Evolutionary conservation across 768 basidiomycete species (phyloP).

Genomic region (Russula abietina): DNA sequence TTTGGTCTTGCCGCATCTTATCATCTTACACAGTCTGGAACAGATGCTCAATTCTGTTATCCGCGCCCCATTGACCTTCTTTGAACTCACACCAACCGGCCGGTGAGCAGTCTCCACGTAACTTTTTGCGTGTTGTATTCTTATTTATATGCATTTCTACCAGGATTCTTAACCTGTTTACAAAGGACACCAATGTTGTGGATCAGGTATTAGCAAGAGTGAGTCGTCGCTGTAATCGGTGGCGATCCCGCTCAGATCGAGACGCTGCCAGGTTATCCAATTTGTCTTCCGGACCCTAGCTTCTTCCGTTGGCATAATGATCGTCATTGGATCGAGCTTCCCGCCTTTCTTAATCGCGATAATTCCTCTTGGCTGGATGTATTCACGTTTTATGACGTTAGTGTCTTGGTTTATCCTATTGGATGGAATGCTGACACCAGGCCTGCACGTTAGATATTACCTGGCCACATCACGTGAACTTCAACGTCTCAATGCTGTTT

Average conservation of each 20-base stretch:
- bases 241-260: conserved; percentile 4
- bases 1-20: background rate
- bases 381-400: conserved; percentile 73
- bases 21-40: conserved; percentile 6
- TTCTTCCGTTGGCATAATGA: conserved; percentile 50
- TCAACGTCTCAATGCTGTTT: conserved; percentile 83
- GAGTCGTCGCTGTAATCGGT: conserved; percentile 9
- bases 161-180: conserved; percentile 87
- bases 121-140: background rate
- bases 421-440: background rate
- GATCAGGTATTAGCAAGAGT: conserved; percentile 76
- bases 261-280: conserved; percentile 48
- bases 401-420: conserved; percentile 25
- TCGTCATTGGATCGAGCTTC: conserved; percentile 76
- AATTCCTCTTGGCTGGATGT: conserved; percentile 73
- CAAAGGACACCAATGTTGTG: conserved; percentile 79
- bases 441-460: conserved; percentile 58
- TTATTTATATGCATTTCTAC: background rate
- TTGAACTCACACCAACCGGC: conserved; percentile 83
- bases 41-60: conserved; percentile 80
- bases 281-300: conserved; percentile 61
- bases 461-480: conserved; percentile 81
- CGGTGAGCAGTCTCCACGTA: conserved; percentile 40
- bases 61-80: conserved; percentile 79
- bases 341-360: conserved; percentile 75